phyloP scores from a whole-genome alignment of 805 yeast species.

The Candida hungchunana region DNA sequence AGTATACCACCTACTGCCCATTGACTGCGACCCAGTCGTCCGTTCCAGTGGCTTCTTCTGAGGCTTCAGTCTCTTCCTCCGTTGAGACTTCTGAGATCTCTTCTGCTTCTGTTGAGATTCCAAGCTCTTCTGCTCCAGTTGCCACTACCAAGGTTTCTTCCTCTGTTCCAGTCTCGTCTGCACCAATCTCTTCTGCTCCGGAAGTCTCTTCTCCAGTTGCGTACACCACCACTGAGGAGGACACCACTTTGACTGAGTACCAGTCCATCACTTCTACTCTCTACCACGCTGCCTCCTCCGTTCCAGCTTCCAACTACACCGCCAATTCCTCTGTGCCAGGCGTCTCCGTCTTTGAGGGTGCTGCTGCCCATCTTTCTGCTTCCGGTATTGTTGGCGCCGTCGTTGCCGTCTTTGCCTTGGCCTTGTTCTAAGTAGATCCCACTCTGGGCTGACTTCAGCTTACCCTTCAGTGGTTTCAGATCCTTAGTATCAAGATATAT shows the following conservation, averaged over 20 bases:
- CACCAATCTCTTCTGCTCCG: background rate
- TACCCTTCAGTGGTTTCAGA: no score
- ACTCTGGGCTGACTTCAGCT: no score
- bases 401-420: conserved; percentile 12
- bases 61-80: conserved; percentile 13
- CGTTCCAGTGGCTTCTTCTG: no score
- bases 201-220: conserved; percentile 1
- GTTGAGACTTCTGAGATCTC: background rate
- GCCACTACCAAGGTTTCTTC: background rate
- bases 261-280: conserved; percentile 9
- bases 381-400: conserved; percentile 8
- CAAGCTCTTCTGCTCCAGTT: conserved; percentile 1
- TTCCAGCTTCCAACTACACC: conserved; percentile 5
- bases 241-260: conserved; percentile 6
- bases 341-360: conserved; percentile 9
- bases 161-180: background rate
- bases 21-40: no score
- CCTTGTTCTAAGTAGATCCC: conserved; percentile 11
- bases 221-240: conserved; percentile 1
- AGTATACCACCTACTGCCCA: conserved; percentile 14
- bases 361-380: conserved; percentile 6
- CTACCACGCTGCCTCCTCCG: background rate
- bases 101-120: no score
- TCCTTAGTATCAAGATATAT: no score
- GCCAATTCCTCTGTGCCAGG: conserved; percentile 5